Evolutionary conservation across 345 rosid genomes (phyloP), one percentile per base, ranked within the genome.

Genomic region (Salix koriyanagi): DNA sequence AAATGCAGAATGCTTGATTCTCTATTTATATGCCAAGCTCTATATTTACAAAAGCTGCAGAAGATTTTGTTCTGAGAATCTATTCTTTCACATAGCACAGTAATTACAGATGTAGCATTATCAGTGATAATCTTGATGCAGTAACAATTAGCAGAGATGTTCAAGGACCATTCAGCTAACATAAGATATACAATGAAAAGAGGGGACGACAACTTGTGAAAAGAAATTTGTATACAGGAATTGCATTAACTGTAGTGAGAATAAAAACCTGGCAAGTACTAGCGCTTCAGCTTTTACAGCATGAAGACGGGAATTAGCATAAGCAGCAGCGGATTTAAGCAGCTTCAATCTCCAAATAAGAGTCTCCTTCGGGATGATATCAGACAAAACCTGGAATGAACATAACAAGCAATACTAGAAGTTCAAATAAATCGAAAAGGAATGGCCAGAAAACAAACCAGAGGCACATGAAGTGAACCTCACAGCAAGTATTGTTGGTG

Each of bases 221-320:
- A 4, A 39, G 15, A 19, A 19, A n/a, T 10, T 16, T 67, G 71
- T n/a, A 5, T 11, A 28, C 74, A 67, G 72, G 46, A 71, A 61
- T 60, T 11, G 56, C 23, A 19, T 36, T 64, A 64, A 61, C 7
- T 64, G 36, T 50, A 10, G 23, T 52, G 75, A 81, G 36, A 71
- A 58, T 41, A 62, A 62, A 50, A 74, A 92, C 97, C 97, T 88
- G 32, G 91, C 90, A 37, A 92, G 92, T 75, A 94, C 65, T 71
- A 94, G 87, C 44, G 88, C 91, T 89, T 94, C 93, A 9, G 98
- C 97, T 81, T 85, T 82, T 77, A 94, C 91, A 69, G 97, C 94
- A 80, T 94, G 90, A 67, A 94, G 88, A 42, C 88, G 91, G 52
- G 98, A 90, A 87, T 94, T 91, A 39, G 93, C 82, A 85, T 90